A percentile compares a stretch with the other conserved stretches of the same genome.
Evolutionary conservation across 148 eudicot species (phyloP).

Genomic region (Rhododendron simsii): DNA sequence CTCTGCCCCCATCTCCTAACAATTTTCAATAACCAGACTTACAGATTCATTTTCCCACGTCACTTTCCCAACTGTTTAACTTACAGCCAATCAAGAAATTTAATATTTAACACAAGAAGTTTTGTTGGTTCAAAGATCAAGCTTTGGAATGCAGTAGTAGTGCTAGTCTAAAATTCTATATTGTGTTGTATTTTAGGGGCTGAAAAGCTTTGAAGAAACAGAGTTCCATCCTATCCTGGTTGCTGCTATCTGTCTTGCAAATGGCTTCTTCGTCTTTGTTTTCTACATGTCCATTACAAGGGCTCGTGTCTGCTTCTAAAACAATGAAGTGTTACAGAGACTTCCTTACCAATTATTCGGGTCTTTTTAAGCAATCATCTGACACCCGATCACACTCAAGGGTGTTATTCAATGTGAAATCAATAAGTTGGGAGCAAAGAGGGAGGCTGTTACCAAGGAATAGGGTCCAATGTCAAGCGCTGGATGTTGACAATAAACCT

Average conservation of each 20-base stretch:
- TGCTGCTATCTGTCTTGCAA: neutral
- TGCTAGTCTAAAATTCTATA: neutral
- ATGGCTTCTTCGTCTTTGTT: constrained; percentile 51
- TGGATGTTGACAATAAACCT: constrained; percentile 18
- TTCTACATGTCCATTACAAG: constrained; percentile 29
- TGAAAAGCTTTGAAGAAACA: constrained; percentile 4
- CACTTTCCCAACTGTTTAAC: neutral
- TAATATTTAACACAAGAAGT: neutral
- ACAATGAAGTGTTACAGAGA: constrained; percentile 11
- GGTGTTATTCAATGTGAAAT: constrained; percentile 19
- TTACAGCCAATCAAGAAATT: neutral
- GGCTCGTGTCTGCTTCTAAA: constrained; percentile 21
- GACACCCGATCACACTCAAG: constrained; percentile 14
- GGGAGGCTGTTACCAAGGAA: constrained; percentile 20
- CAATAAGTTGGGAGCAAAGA: constrained; percentile 15
- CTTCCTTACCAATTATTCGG: constrained; percentile 15
- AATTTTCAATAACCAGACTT: constrained; percentile 9
- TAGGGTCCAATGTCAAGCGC: constrained; percentile 39
- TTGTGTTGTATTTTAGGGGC: neutral
- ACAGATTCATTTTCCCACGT: neutral
- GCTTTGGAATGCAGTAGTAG: neutral
- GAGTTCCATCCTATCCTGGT: neutral
- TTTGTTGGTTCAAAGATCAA: neutral
- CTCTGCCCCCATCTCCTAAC: neutral
- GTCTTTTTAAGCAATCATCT: constrained; percentile 13